Percentiles rank a stretch among this genome's conserved stretches.
Evolutionary conservation across 2,329 filamentous ascomycete species (phyloP).

Genomic region (Calonectria pseudoturangicola): DNA sequence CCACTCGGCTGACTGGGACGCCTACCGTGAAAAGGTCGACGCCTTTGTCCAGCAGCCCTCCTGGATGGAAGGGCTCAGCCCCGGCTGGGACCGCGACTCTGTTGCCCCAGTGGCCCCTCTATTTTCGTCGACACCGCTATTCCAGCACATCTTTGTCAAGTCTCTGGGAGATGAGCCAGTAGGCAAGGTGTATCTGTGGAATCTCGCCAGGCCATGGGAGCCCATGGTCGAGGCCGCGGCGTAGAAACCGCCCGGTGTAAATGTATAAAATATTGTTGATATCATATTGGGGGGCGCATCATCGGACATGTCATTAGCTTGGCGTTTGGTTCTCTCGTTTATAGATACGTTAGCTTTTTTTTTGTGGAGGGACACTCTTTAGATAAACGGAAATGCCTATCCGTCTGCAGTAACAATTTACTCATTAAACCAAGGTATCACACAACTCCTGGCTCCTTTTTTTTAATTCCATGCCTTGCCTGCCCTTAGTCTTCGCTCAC

Average conservation of each 20-base stretch:
- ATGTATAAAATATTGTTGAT: conserved; percentile 4
- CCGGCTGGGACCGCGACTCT: conserved; percentile 54
- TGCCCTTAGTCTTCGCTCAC: conserved; percentile 50
- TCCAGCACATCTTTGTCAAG: conserved; percentile 62
- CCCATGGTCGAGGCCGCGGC: conserved; percentile 64
- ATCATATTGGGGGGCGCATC: conserved; percentile 4
- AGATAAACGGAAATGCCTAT: conserved; percentile 46
- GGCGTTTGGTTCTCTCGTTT: conserved; percentile 46
- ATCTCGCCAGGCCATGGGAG: conserved; percentile 64
- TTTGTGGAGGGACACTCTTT: conserved; percentile 35
- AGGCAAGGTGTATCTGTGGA: conserved; percentile 65
- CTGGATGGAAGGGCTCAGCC: conserved; percentile 54
- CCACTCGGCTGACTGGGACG: conserved; percentile 57
- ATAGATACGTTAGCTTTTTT: conserved; percentile 29
- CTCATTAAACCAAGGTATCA: conserved; percentile 57
- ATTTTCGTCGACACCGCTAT: conserved; percentile 55
- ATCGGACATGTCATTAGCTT: conserved; percentile 27
- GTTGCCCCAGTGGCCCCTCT: conserved; percentile 53
- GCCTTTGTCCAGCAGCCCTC: conserved; percentile 56
- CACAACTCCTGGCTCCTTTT: conserved; percentile 55
- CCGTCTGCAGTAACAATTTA: conserved; percentile 47
- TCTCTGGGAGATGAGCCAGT: conserved; percentile 56
- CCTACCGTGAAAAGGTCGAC: conserved; percentile 60
- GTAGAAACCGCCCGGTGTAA: conserved; percentile 41
- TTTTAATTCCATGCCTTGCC: conserved; percentile 45